Base-by-base conservation (phyloP, 805 yeast species). In the Hagleromyces aurorensis region DNA sequence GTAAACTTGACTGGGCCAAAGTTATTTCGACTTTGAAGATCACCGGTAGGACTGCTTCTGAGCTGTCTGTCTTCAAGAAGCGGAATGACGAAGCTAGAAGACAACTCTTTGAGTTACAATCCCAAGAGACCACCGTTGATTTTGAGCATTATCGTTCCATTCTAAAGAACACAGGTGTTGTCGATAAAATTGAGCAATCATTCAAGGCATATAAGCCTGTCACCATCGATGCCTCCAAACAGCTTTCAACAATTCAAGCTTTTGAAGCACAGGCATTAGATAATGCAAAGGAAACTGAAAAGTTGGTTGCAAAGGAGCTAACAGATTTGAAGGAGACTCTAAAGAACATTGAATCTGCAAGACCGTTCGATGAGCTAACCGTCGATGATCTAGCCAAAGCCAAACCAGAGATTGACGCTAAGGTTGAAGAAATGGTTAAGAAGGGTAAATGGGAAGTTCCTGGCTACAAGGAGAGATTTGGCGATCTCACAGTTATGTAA, bases 381-480 rank as follows among this genome's bases (percentile, higher is more conserved):
- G 87, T 89, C 41, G 96, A 85, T 43, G 98, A 91, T 50, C 82
- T 91, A 47, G 79, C 79, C 54, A 75, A 76, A 70, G 97, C 96
- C 44, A 83, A 91, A 70, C 97, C 98, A 52, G 97, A 91, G 63
- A 79, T 91, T 61, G 95, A 89, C 59, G 87, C 83, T 50, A 91
- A 91, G 81, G 95, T 87, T 49, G 72, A 69, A 55, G 85, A 85
- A 68, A 79, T 89, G 91, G 86, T 91, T 53, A 75, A 79, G 74
- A 79, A 87, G 72, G 95, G 96, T 66, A 82, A 82, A 71, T 87
- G 95, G 93, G 84, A 83, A 57, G 94, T 87, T 50, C 97, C 97
- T 53, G 95, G 96, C 53, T 91, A 91, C 78, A 78, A 82, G 67
- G 97, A 91, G 67, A 91, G 87, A 78, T 91, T 91, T 64, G 97